Evolutionary conservation across 2,329 filamentous ascomycete species (phyloP).

Genomic region (Meredithiella fracta): DNA sequence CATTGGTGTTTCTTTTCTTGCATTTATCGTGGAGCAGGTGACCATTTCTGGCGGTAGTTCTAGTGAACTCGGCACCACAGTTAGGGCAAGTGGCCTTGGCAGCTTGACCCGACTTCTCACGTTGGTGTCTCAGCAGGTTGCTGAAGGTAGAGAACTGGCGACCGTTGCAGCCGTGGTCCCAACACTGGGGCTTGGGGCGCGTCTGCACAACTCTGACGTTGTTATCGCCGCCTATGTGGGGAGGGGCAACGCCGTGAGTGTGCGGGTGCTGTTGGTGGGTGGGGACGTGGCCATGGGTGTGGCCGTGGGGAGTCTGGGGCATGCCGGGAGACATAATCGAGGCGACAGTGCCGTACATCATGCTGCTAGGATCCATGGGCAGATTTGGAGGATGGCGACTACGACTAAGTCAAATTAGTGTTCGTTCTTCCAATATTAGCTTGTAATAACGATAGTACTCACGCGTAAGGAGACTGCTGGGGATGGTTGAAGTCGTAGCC

Average conservation of each 20-base stretch:
- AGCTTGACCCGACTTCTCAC: constrained; percentile 84
- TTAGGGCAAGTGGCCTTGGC: constrained; percentile 78
- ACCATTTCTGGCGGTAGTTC: constrained; percentile 75
- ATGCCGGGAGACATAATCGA: constrained; percentile 14
- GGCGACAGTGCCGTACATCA: constrained; percentile 13
- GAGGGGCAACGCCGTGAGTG: constrained; percentile 8
- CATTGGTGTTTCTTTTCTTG: constrained; percentile 37
- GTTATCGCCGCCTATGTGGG: constrained; percentile 13
- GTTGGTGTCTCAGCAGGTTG: constrained; percentile 80
- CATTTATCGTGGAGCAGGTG: constrained; percentile 81
- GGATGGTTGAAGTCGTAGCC: constrained; percentile 18
- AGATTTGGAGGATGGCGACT: constrained; percentile 7
- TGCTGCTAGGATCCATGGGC: constrained; percentile 11
- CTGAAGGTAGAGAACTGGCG: constrained; percentile 93
- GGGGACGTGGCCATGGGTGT: constrained; percentile 7
- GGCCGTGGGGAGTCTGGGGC: constrained; percentile 11
- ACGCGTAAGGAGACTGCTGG: constrained; percentile 26
- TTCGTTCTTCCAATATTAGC: not conserved
- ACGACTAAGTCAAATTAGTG: constrained; percentile 15
- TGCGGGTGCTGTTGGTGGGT: constrained; percentile 24
- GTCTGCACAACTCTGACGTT: constrained; percentile 54
- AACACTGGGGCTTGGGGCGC: constrained; percentile 86
- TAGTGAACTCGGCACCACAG: constrained; percentile 84
- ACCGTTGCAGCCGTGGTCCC: constrained; percentile 93
- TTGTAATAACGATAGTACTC: constrained; percentile 23